Evolutionary conservation across 768 basidiomycete genomes (phyloP).

Genomic region (Brasilioporus rufonigricans): DNA sequence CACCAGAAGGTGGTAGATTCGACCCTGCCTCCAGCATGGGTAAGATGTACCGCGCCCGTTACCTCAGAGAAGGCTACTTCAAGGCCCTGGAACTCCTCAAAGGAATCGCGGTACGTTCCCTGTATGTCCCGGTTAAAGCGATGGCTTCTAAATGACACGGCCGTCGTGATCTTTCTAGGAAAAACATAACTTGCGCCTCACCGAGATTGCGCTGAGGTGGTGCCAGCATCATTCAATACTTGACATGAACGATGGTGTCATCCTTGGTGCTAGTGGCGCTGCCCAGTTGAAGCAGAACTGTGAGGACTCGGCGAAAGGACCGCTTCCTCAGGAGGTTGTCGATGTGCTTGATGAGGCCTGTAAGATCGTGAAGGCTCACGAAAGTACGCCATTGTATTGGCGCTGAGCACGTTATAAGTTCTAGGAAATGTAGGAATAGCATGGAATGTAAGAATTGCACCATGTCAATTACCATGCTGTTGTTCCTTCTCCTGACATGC

Average conservation of each 20-base stretch:
- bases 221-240: conserved; percentile 54
- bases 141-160: no score
- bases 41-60: conserved; percentile 44
- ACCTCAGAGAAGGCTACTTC: conserved; percentile 42
- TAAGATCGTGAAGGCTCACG: conserved; percentile 35
- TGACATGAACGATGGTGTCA: conserved; percentile 42
- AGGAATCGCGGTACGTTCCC: conserved; percentile 36
- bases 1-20: conserved; percentile 41
- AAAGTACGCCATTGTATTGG: conserved; percentile 38
- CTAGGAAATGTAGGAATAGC: not conserved
- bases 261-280: conserved; percentile 47
- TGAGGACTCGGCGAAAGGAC: conserved; percentile 48
- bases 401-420: conserved; percentile 16
- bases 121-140: not conserved
- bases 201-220: conserved; percentile 62
- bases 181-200: conserved; percentile 44
- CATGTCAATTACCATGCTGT: no score
- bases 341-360: conserved; percentile 50
- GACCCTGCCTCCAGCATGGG: conserved; percentile 38
- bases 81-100: conserved; percentile 42
- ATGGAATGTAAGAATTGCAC: no score
- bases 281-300: conserved; percentile 45
- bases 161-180: conserved; percentile 9
- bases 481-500: no score
- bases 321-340: conserved; percentile 51